Conservation (phyloP, 768 basidiomycete genomes). For the Thelephora aurantiotincta region DNA sequence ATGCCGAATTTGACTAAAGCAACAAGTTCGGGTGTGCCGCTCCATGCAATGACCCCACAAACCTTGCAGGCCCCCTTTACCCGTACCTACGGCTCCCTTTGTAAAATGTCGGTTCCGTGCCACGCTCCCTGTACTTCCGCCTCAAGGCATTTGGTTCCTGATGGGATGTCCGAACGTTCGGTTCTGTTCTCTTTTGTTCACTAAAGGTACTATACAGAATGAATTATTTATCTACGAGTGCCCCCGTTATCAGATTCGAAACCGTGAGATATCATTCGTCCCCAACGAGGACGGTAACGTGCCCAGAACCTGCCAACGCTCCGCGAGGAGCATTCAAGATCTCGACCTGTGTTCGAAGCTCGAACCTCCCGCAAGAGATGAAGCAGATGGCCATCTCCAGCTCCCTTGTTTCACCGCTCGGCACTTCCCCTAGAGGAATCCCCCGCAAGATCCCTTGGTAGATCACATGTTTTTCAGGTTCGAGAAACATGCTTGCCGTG, state of each 20-base stretch:
- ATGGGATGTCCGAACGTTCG: not conserved
- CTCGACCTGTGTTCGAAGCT: constrained; percentile 24
- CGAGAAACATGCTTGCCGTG: constrained; percentile 36
- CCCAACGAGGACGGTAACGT: constrained; percentile 23
- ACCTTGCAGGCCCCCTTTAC: too few relatives aligned
- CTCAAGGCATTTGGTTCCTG: not conserved
- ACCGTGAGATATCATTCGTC: constrained; percentile 3
- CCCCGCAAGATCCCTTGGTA: constrained; percentile 53
- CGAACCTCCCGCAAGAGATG: constrained; percentile 54
- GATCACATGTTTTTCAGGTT: constrained; percentile 51
- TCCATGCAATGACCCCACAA: not conserved
- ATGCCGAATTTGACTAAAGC: constrained; percentile 64
- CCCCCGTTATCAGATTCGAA: too few relatives aligned
- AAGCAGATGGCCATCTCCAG: constrained; percentile 55
- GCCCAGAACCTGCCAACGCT: constrained; percentile 21
- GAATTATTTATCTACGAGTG: too few relatives aligned
- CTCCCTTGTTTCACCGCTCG: constrained; percentile 34
- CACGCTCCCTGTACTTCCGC: too few relatives aligned
- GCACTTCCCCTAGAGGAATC: constrained; percentile 50
- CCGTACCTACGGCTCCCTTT: not conserved
- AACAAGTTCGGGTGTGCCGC: not conserved
- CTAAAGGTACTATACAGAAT: not conserved
- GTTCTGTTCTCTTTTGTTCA: constrained; percentile 2
- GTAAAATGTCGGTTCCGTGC: not conserved
- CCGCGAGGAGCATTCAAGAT: constrained; percentile 10